Percentiles rank a stretch among this genome's conserved stretches.
phyloP scores from a whole-genome alignment of 345 rosid genomes.

The Salix caprea region DNA sequence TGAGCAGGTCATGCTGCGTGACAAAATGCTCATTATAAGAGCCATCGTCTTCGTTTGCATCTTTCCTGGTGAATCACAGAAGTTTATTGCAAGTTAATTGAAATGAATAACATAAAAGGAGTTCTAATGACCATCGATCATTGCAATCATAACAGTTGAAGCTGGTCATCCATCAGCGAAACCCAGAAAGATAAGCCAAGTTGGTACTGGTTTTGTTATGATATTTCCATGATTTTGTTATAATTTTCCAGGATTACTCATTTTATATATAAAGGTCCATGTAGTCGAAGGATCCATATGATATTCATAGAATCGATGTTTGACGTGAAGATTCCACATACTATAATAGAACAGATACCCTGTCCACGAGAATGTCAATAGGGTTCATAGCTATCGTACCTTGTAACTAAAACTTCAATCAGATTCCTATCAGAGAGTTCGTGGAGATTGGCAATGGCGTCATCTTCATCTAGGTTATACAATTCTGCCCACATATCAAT shows the following conservation, averaged over 20 bases:
- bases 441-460: constrained; percentile 4
- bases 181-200: background rate
- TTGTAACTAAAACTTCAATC: constrained; percentile 7
- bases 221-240: background rate
- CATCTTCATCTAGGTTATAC: constrained; percentile 18
- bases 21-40: constrained; percentile 11
- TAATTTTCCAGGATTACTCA: background rate
- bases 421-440: constrained; percentile 17
- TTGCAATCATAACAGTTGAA: background rate
- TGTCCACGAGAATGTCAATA: no score
- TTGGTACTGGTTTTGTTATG: background rate
- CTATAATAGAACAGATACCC: no score
- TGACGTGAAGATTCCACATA: background rate
- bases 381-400: background rate
- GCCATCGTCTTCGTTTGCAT: constrained; percentile 15
- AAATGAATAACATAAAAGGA: background rate
- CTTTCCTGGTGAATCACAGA: constrained; percentile 19
- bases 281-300: no score
- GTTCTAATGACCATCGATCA: background rate
- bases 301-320: background rate
- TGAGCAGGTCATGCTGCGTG: constrained; percentile 28
- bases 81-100: no score
- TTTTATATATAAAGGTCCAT: background rate
- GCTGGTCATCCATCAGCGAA: background rate
- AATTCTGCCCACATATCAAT: constrained; percentile 19